These are phyloP conservation scores for Pisolithus orientalis DNA, from an alignment of 768 basidiomycete genomes.

Conservation along the genomic window DNA sequence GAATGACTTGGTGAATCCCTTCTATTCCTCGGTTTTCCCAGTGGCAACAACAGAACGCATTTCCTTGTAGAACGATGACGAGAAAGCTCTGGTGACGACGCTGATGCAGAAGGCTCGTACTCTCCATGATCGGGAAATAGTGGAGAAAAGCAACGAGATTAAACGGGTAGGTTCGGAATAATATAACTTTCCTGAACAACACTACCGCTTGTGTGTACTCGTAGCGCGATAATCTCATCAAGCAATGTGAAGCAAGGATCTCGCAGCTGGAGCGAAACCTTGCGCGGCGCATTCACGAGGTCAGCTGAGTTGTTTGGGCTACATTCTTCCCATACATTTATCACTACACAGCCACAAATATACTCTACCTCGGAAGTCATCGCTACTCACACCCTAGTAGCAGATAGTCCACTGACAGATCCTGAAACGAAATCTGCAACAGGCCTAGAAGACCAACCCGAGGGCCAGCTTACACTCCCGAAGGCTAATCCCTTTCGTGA, in stretches of 20 bases:
- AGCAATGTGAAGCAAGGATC: constrained; percentile 39
- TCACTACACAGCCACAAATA: constrained; percentile 5
- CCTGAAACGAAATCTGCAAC: constrained; percentile 6
- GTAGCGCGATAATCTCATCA: constrained; percentile 45
- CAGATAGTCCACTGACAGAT: constrained; percentile 7
- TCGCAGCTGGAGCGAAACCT: constrained; percentile 40
- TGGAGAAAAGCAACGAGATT: constrained; percentile 52
- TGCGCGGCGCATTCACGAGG: constrained; percentile 37
- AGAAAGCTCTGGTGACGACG: constrained; percentile 43
- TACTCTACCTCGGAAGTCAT: constrained; percentile 6
- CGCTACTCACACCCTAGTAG: constrained; percentile 1
- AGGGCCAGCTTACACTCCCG: constrained; percentile 7
- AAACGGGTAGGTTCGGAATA: constrained; percentile 35
- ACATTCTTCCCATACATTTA: constrained; percentile 10
- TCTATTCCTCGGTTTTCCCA: constrained; percentile 1
- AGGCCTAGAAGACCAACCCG: constrained; percentile 10
- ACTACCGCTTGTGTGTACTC: neutral
- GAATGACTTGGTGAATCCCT: constrained; percentile 39
- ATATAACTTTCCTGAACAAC: constrained; percentile 3
- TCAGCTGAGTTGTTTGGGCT: constrained; percentile 8
- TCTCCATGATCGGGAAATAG: constrained; percentile 46
- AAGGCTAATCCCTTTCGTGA: constrained; percentile 8
- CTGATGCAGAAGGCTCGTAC: constrained; percentile 40
- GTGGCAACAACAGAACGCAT: constrained; percentile 8
- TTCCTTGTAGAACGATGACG: constrained; percentile 37